Evolutionary conservation across 2,329 filamentous ascomycete species (phyloP).

Genomic region (Pseudogymnoascus sp.): DNA sequence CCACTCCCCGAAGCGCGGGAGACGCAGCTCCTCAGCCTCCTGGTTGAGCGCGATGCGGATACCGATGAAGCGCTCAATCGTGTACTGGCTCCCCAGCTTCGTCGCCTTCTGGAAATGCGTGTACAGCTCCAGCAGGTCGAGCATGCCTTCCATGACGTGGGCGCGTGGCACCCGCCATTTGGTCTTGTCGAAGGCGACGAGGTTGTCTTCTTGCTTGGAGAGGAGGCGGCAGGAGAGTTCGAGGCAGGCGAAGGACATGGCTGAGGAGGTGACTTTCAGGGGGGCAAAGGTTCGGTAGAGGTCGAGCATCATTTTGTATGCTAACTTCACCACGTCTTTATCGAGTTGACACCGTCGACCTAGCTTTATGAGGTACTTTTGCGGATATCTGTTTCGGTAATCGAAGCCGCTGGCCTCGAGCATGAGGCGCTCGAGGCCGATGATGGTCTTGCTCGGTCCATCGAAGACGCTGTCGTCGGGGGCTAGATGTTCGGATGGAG

Average conservation of each 20-base stretch:
- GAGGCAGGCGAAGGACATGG: constrained; percentile 72
- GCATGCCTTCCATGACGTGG: constrained; percentile 63
- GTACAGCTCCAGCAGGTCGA: constrained; percentile 88
- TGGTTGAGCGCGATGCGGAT: constrained; percentile 82
- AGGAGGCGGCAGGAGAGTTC: constrained; percentile 70
- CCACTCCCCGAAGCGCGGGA: constrained; percentile 54
- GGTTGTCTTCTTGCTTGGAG: constrained; percentile 40
- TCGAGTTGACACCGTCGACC: constrained; percentile 38
- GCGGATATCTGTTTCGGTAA: constrained; percentile 81
- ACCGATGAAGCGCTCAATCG: constrained; percentile 71
- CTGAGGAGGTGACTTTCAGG: constrained; percentile 79
- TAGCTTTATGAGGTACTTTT: constrained; percentile 77
- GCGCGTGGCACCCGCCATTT: constrained; percentile 39
- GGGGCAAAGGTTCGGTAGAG: constrained; percentile 89
- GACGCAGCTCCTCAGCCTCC: constrained; percentile 56
- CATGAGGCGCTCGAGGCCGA: constrained; percentile 84
- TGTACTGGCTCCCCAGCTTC: constrained; percentile 61
- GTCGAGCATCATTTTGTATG: constrained; percentile 79
- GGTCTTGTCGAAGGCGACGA: constrained; percentile 15
- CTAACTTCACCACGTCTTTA: constrained; percentile 52
- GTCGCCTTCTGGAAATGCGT: constrained; percentile 72
- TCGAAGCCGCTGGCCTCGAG: constrained; percentile 91
- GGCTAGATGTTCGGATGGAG: constrained; percentile 55
- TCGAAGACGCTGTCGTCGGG: constrained; percentile 88
- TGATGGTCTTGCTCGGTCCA: constrained; percentile 65